Percentiles rank a stretch among this genome's conserved stretches.
Conservation (phyloP, 2,329 filamentous ascomycete genomes). For the Talaromyces rugulosus region DNA sequence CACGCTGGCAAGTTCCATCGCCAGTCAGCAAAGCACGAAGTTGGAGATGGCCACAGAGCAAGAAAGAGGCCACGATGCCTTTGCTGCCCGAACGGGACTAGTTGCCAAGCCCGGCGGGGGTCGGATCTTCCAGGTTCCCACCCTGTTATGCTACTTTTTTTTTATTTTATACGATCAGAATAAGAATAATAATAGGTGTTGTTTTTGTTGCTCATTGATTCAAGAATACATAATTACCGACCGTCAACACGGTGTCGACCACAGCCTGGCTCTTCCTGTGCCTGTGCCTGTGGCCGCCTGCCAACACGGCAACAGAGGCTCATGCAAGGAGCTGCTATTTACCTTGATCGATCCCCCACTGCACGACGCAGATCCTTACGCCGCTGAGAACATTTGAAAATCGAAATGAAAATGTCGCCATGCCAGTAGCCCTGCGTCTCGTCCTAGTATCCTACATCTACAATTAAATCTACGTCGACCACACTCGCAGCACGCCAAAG, state of each 20-base stretch:
- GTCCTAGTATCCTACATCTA: background rate
- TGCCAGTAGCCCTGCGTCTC: background rate
- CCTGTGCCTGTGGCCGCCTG: too few relatives aligned
- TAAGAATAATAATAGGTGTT: too few relatives aligned
- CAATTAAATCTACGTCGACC: background rate
- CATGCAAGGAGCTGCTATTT: background rate
- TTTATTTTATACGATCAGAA: background rate
- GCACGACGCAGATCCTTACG: background rate
- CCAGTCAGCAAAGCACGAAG: background rate
- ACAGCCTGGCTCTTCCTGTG: too few relatives aligned
- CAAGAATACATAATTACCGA: too few relatives aligned
- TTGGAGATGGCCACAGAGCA: background rate
- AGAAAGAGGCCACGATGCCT: slow-evolving; percentile 4
- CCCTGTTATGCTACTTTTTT: background rate
- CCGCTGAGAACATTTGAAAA: too few relatives aligned
- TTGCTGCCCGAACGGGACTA: background rate
- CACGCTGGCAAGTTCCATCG: background rate
- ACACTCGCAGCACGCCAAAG: background rate
- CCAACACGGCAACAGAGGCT: background rate
- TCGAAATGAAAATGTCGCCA: background rate
- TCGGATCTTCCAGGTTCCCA: background rate
- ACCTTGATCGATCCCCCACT: background rate
- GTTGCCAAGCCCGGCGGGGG: slow-evolving; percentile 1
- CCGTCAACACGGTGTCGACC: too few relatives aligned
- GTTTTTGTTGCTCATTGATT: too few relatives aligned